Evolutionary conservation across 1,284 basidiomycete genomes (phyloP).

Genomic region (Ganoderma leucocontextum): DNA sequence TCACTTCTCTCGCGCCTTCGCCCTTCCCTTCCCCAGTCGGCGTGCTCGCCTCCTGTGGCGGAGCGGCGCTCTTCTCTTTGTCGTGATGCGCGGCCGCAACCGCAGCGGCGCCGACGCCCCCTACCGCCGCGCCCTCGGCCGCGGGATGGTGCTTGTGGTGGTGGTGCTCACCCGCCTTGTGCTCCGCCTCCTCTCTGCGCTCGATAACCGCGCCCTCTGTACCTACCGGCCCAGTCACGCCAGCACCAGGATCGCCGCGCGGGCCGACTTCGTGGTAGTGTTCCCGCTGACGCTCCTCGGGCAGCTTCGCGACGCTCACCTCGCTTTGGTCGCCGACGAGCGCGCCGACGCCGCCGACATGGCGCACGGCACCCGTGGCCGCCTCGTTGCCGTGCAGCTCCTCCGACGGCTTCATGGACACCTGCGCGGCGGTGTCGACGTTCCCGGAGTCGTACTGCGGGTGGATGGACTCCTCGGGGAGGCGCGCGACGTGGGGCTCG

Average conservation of each 20-base stretch:
- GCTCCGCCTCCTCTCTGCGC: not conserved
- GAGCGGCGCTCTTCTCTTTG: not conserved
- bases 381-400: conserved; percentile 30
- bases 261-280: not conserved
- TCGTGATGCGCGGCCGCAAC: not conserved
- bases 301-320: conserved; percentile 41
- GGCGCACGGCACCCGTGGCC: conserved; percentile 17
- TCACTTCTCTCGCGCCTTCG: not conserved
- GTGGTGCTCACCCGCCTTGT: not conserved
- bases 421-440: conserved; percentile 20
- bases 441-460: conserved; percentile 29
- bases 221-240: not conserved
- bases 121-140: not conserved
- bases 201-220: not conserved
- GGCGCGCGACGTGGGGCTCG: conserved; percentile 42
- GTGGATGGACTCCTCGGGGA: conserved; percentile 45
- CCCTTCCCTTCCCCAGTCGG: not conserved
- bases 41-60: not conserved
- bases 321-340: conserved; percentile 43
- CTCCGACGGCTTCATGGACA: conserved; percentile 28
- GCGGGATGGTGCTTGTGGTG: not conserved
- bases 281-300: conserved; percentile 38
- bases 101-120: not conserved
- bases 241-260: not conserved
- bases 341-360: conserved; percentile 40